These are phyloP conservation scores for Pseudocercospora crystallina DNA, from an alignment of 2,329 filamentous ascomycete species.

Conservation along the genomic window DNA sequence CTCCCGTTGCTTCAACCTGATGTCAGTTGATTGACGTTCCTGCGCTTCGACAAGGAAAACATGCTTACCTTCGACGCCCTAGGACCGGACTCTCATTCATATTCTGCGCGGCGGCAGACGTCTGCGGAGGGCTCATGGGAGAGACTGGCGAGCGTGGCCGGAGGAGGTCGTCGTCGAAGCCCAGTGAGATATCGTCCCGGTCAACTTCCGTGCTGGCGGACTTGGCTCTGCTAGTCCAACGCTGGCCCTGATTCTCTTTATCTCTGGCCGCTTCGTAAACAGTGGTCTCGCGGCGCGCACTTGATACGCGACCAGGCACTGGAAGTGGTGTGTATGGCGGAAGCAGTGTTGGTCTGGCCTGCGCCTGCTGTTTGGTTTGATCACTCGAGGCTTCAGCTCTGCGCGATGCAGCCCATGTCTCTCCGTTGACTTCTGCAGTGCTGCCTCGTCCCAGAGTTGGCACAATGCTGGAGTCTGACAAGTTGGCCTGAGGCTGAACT, in stretches of 20 bases:
- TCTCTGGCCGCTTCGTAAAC: neutral
- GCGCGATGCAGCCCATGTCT: no score
- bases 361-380: no score
- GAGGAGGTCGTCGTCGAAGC: constrained; percentile 11
- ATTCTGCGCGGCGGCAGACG: neutral
- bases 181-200: neutral
- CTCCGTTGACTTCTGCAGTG: no score
- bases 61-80: constrained; percentile 3
- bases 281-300: constrained; percentile 1
- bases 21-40: neutral
- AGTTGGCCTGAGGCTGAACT: no score
- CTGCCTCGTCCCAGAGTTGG: no score
- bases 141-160: constrained; percentile 3
- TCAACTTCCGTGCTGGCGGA: neutral
- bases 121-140: neutral
- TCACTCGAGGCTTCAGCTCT: no score
- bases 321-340: constrained; percentile 7
- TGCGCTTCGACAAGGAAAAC: neutral
- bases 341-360: neutral
- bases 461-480: no score
- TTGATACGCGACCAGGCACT: constrained; percentile 8
- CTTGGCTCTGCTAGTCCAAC: no score
- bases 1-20: neutral
- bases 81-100: constrained; percentile 4
- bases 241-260: neutral